A percentile compares a stretch with the other conserved stretches of the same genome.
These are phyloP conservation scores for Colletotrichum magnum DNA, from an alignment of 2,329 filamentous ascomycete genomes.

Conservation along the genomic window DNA sequence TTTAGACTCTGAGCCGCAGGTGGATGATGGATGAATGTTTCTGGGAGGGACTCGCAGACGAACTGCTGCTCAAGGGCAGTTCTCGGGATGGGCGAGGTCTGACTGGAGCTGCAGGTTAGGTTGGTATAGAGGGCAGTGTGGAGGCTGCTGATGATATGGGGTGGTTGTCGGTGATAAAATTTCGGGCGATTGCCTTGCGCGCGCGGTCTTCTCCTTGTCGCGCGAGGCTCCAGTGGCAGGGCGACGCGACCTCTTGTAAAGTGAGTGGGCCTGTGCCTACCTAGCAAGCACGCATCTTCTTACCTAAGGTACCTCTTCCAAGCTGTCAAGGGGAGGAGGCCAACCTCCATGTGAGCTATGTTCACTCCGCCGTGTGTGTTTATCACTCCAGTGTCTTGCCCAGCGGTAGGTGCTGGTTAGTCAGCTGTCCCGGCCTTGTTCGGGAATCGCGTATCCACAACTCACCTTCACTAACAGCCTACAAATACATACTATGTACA, in stretches of 20 bases:
- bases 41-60: neutral
- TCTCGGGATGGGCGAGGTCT: constrained; percentile 6
- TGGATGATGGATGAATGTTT: neutral
- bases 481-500: too few relatives aligned
- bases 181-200: constrained; percentile 28
- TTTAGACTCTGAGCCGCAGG: constrained; percentile 3
- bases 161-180: constrained; percentile 34
- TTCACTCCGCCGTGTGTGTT: too few relatives aligned
- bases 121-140: constrained; percentile 2
- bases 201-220: constrained; percentile 35
- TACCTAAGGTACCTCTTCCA: neutral
- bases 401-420: constrained; percentile 9
- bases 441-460: constrained; percentile 13
- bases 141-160: constrained; percentile 16
- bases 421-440: neutral
- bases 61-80: neutral
- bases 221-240: constrained; percentile 38
- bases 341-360: too few relatives aligned
- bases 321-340: neutral
- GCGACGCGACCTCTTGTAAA: constrained; percentile 39
- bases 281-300: neutral
- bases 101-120: constrained; percentile 7
- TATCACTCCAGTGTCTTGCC: too few relatives aligned
- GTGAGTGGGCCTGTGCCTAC: constrained; percentile 20
- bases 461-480: too few relatives aligned